Conservation (phyloP, 2,329 filamentous ascomycete genomes). For the Diaporthe ilicicola region DNA sequence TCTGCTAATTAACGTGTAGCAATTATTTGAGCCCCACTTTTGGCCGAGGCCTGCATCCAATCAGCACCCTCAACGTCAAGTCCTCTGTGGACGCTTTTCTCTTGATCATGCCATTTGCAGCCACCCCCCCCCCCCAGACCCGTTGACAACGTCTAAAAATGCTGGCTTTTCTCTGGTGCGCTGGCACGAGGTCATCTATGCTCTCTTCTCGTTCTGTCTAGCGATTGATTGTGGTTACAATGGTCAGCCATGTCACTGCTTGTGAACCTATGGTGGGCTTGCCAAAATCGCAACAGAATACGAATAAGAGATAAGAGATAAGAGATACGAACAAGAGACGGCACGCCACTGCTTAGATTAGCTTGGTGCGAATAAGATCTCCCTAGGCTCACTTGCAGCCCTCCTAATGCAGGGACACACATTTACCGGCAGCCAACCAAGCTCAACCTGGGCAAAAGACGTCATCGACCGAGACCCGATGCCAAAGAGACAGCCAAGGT, state of each 20-base stretch:
- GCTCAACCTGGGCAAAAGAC: not conserved
- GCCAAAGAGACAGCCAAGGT: not conserved
- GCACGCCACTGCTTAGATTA: not conserved
- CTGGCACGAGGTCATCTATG: not conserved
- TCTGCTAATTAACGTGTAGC: constrained; percentile 15
- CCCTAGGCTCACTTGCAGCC: not conserved
- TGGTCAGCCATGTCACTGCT: not conserved
- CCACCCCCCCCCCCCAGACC: not conserved
- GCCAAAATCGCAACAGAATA: constrained; percentile 9
- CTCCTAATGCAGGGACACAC: constrained; percentile 17
- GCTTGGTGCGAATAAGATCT: not conserved
- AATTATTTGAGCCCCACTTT: constrained; percentile 8
- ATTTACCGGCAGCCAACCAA: not conserved
- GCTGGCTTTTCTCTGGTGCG: not conserved
- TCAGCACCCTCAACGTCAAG: not conserved
- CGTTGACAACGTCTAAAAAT: not conserved
- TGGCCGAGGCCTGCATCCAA: not conserved
- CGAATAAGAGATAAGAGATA: constrained; percentile 30
- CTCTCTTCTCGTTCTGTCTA: not conserved
- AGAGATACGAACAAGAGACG: constrained; percentile 16
- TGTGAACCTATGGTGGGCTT: no score
- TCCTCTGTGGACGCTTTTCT: not conserved
- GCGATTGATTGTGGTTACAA: not conserved
- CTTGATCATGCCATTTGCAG: not conserved
- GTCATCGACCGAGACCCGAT: not conserved